Evolutionary conservation across 2,329 filamentous ascomycete species (phyloP), one percentile per base, ranked within the genome.

Genomic region (Cladosporium halotolerans): DNA sequence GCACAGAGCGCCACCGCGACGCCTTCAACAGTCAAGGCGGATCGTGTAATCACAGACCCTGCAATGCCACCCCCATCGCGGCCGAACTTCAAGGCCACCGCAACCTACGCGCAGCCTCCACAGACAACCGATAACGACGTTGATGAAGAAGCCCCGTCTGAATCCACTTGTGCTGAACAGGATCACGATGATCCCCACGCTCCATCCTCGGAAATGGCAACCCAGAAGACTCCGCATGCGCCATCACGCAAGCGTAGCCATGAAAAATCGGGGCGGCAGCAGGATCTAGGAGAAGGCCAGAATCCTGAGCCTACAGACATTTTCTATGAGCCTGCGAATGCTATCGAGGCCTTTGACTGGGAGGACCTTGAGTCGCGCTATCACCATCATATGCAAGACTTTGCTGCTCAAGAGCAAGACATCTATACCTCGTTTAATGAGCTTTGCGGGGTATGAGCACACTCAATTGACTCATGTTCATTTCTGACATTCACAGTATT

Each of bases 311-410:
- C 31, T 36, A 18, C 32, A 36, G 48, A 51, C 28, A 38, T 38
- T 14, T 32, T 47, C 28, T n/a, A 41, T 16, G 53, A 62, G 8
- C 66, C 65, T 9, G 46, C 60, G n/a, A 59, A 64, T 10, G 53
- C 43, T 49, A 71, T 88, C 56, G 70, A 73, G 43, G 51, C 72
- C 64, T 89, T 88, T 63, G 82, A 91, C 69, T 96, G 90, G 90
- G 75, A 84, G 2, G 79, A 85, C n/a, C 84, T 96, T 32, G 79
- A 90, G 68, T 66, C 73, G 1, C 80, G 82, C 40, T 95, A 90
- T 61, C 77, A 84, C 55, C 72, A 79, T 49, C 82, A 82, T 14
- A 79, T 95, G 62, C 70, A 75, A 11, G 76, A 83, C 39, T 80
- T 85, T 33, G 79, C 83, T 48, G 73, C 75, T 2, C 72, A 82